A percentile compares a stretch with the other conserved stretches of the same genome.
Conservation (phyloP, 768 basidiomycete genomes). For the Tephrocybe sp. region DNA sequence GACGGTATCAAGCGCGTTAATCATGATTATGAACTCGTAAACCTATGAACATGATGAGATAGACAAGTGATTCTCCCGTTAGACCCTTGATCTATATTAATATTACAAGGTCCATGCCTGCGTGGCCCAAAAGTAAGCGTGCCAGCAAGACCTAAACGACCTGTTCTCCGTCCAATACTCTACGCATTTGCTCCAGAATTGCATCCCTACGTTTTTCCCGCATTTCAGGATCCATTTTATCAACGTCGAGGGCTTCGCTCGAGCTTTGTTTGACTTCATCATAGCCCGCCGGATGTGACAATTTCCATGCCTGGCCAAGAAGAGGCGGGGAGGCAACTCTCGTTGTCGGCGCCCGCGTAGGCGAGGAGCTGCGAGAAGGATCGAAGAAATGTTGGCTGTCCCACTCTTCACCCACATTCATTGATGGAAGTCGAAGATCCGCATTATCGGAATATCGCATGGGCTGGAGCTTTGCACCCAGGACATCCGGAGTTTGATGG, state of each 20-base stretch:
- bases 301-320: neutral
- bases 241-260: neutral
- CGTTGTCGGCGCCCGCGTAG: neutral
- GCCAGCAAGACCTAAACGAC: neutral
- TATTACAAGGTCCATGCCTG: neutral
- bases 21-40: neutral
- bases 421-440: neutral
- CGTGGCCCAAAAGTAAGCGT: neutral
- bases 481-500: neutral
- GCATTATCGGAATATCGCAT: neutral
- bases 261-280: neutral
- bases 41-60: neutral
- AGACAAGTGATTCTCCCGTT: neutral
- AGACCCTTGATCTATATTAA: neutral
- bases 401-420: neutral
- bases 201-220: conserved; percentile 7
- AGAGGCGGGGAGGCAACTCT: neutral
- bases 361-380: neutral
- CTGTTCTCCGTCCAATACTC: conserved; percentile 9
- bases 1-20: no score
- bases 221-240: conserved; percentile 3
- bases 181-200: conserved; percentile 9
- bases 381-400: neutral
- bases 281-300: neutral
- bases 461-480: neutral